Evolutionary conservation across 345 rosid genomes (phyloP), one percentile per base, ranked within the genome.

Genomic region (Eucalyptus regnans): DNA sequence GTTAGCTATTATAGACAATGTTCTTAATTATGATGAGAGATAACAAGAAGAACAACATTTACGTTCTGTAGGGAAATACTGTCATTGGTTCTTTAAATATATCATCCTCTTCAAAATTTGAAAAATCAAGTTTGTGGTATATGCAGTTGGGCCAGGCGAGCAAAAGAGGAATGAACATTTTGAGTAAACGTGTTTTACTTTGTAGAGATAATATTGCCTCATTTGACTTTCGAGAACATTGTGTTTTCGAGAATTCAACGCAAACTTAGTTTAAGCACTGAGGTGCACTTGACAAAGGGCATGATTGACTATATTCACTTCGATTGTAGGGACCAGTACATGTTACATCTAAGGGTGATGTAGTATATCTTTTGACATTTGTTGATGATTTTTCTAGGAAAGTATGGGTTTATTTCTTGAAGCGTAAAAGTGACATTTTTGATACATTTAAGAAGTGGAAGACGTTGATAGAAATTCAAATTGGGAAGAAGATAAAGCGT

Each of bases 271-370:
- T 62, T 64, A 7, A 13, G 18, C 8, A 29, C 9, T 29, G 4
- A 4, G 33, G 18, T 62, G 33, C 71, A 62, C 71, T 62, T 14
- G 37, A 29, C 5, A n/a, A 62, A 29, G 17, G 18, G 71, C 71
- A 29, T 17, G 4, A 6, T 62, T 62, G 71, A 62, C 33, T 29
- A 13, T 29, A 62, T 62, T 64, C 37, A 64, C 71, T 64, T 14
- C 1, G 2, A n/a, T 14, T 29, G 8, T 64, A 17, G 37, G 33
- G 18, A 64, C 1, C 0, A 1, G 9, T 37, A 64, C 9, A 7
- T 4, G 18, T 14, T 13, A 64, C 1, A n/a, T 64, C 71, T 64
- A 64, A 64, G 31, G 8, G 18, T 64, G 71, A 15, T 3, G 71
- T 4, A 13, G 33, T 64, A 29, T 64, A 29, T n/a, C 37, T 64